Evolutionary conservation across 2,329 filamentous ascomycete genomes (phyloP).

Genomic region (Fusarium clavum): DNA sequence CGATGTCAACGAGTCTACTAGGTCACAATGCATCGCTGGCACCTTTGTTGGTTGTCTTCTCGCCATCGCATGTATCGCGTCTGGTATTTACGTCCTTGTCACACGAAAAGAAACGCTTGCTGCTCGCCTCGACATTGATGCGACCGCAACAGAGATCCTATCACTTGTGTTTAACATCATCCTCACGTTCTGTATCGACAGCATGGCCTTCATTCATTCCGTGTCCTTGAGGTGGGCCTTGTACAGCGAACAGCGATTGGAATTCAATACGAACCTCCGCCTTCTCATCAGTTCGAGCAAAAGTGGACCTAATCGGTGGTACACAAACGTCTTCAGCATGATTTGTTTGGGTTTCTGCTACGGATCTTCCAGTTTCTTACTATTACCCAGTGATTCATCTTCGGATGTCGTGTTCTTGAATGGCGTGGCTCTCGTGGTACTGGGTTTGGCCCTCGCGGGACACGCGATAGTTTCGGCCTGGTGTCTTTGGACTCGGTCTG

Average conservation of each 20-base stretch:
- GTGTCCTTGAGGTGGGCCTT: background rate
- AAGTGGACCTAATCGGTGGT: constrained; percentile 1
- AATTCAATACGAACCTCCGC: background rate
- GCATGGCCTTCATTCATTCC: background rate
- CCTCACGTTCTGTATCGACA: background rate
- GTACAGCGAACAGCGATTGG: background rate
- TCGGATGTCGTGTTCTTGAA: background rate
- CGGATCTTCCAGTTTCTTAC: background rate
- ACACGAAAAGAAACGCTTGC: background rate
- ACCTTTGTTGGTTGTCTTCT: background rate
- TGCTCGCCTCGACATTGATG: background rate
- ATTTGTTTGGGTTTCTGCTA: background rate
- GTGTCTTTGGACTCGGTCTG: background rate
- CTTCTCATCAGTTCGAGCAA: background rate
- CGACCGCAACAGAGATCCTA: background rate
- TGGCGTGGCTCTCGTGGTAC: background rate
- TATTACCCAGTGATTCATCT: background rate
- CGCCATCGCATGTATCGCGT: background rate
- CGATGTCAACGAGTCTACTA: background rate
- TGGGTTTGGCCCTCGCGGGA: background rate
- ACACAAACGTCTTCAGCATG: background rate
- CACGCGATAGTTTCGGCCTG: background rate
- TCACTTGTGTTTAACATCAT: background rate
- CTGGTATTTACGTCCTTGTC: background rate
- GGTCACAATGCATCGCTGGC: background rate